Evolutionary conservation across 2,329 filamentous ascomycete genomes (phyloP), one percentile per base, ranked within the genome.

Genomic region (Aspergillus caelatus): DNA sequence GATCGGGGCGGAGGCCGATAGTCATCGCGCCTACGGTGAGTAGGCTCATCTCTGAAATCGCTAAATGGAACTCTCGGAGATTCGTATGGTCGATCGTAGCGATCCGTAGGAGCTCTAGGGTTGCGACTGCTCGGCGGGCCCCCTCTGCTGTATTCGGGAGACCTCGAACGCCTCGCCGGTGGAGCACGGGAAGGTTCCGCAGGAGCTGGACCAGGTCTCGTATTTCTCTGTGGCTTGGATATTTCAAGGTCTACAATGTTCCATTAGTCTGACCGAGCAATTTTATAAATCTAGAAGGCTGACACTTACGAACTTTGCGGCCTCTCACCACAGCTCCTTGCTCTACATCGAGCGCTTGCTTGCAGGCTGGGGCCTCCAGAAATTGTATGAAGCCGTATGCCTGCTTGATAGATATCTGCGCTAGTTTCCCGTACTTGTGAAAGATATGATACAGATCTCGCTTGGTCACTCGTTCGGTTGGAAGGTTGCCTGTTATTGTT

Each of bases 361-460:
- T 83, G 67, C 93, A 96, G 72, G 94, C 90, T 2, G 86, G 83
- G 4, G 89, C 81, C 34, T 92, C 89, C 68, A 97, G 85, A 69
- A 96, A 99, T 75, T 98, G 95, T 41, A 98, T 93, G 75, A 98
- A 99, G 1, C 95, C 95, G 78, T 97, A 98, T 1, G 94, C 94
- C 68, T 95, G 93, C 78, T 98, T 98, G 71, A 98, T 92, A 0
- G 93, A 96, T 64, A 98, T 95, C 76, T 99, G 95, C 2, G 94
- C 94, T 54, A 99, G 83, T 65, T 89, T 90, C 60, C 95, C 95
- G 75, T 93, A 94, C 62, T 85, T 86, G 74, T 93, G 89, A 75
- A 99, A 98, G 21, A 94, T 85, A 74, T 96, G 91, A 79, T 97
- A 98, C 10, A 98, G 88, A 78, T 98, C 94, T 68, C 91, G 88